phyloP scores from a whole-genome alignment of 495 filamentous ascomycete species.

The Lasiosphaeria hispida region DNA sequence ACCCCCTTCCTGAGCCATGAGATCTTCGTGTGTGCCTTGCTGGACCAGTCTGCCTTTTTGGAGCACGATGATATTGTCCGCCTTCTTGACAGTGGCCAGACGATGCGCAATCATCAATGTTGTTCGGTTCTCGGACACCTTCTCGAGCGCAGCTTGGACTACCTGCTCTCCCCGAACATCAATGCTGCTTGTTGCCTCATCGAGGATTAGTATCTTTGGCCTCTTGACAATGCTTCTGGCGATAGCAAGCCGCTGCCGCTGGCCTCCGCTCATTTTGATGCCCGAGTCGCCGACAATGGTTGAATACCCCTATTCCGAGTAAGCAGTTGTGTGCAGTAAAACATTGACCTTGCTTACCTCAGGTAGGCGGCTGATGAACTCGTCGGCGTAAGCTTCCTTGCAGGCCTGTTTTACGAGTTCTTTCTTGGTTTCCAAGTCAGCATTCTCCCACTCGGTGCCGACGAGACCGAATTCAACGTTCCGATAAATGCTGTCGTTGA shows the following conservation, averaged over 20 bases:
- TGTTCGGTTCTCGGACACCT: slow-evolving; percentile 53
- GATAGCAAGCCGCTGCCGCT: slow-evolving; percentile 66
- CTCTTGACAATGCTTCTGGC: slow-evolving; percentile 72
- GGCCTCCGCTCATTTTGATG: slow-evolving; percentile 60
- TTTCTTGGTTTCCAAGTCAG: slow-evolving; percentile 48
- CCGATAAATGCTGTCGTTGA: slow-evolving; percentile 63
- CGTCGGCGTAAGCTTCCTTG: slow-evolving; percentile 58
- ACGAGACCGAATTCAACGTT: slow-evolving; percentile 65
- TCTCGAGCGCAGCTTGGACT: slow-evolving; percentile 57
- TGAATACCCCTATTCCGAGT: slow-evolving; percentile 51
- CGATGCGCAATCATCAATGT: slow-evolving; percentile 63
- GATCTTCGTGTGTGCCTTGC: slow-evolving; percentile 63
- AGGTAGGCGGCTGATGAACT: slow-evolving; percentile 59
- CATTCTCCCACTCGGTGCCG: slow-evolving; percentile 59
- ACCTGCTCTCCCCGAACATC: slow-evolving; percentile 57
- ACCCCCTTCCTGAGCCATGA: slow-evolving; percentile 58
- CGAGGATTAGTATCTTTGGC: slow-evolving; percentile 77
- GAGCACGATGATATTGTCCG: slow-evolving; percentile 65
- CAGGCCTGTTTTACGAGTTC: slow-evolving; percentile 58
- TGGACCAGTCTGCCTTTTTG: slow-evolving; percentile 63
- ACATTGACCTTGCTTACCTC: slow-evolving; percentile 31
- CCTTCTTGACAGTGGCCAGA: slow-evolving; percentile 57
- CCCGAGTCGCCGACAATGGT: slow-evolving; percentile 59
- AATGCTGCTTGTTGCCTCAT: slow-evolving; percentile 73
- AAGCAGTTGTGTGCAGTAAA: neutral